Evolutionary conservation across 371 early-diverging fungal species (phyloP), one percentile per base, ranked within the genome.

Genomic region (Mortierella sp.): DNA sequence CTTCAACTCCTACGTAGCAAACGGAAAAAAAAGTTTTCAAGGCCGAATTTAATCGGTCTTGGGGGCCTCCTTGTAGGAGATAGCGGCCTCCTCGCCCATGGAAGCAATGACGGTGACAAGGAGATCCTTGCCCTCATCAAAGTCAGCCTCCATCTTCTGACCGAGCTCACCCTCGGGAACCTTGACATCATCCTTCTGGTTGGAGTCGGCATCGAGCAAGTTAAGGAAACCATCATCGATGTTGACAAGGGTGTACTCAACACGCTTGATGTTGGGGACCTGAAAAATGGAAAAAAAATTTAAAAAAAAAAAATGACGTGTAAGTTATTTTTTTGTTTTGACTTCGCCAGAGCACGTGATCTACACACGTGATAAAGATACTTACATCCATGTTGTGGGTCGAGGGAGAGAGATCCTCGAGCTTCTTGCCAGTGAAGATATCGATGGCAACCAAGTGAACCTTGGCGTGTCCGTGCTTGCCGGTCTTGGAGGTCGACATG

Each of bases 381-480:
- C 37, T 34, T 34, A 34, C 99, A 72, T 98, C 94, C 97, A 99
- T 97, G 93, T 99, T 99, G 93, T 98, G 98, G 85, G 99, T 99
- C 80, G 99, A 99, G 79, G 99, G 99, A 72, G 96, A 97, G 79
- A 99, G 83, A 87, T 99, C 99, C 89, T 91, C 91, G 80, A 84
- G 83, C 87, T 93, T 95, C 93, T 92, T 95, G 83, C 89, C 90
- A 73, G 95, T 98, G 91, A 98, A 98, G 87, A 98, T 96, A 83
- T 98, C 99, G 70, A 91, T 90, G 75, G 87, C 98, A 52, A 93
- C 92, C 84, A 97, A 84, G 88, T 99, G 90, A 76, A 99, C 98
- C 95, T 98, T 98, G 86, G 99, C 99, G 93, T 98, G 99, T 72
- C 99, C 99, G 95, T 99, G 99, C 96, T 99, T 99, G 83, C 99